A percentile compares a stretch with the other conserved stretches of the same genome.
Evolutionary conservation across 139 green algal species (phyloP).

Genomic region (Micromonas commoda): DNA sequence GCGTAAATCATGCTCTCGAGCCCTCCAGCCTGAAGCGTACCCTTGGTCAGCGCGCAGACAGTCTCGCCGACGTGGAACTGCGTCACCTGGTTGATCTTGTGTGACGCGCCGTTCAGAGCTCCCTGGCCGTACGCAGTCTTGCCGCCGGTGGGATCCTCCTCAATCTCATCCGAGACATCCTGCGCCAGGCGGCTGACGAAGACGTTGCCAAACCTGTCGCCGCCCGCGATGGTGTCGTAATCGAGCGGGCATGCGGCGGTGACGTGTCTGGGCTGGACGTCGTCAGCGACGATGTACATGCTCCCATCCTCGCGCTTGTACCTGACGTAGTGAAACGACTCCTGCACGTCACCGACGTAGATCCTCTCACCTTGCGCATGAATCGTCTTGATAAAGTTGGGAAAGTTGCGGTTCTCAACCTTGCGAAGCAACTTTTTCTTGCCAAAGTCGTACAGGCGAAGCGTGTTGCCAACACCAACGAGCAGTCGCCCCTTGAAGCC

Average conservation of each 20-base stretch:
- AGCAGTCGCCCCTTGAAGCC: constrained; percentile 85
- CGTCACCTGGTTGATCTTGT: constrained; percentile 68
- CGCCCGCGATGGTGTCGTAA: constrained; percentile 88
- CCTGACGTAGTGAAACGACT: constrained; percentile 71
- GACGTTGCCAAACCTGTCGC: constrained; percentile 96
- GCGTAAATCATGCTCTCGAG: constrained; percentile 73
- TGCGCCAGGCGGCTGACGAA: constrained; percentile 71
- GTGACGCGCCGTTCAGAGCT: constrained; percentile 73
- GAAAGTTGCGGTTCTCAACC: constrained; percentile 82
- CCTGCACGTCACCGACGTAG: constrained; percentile 74
- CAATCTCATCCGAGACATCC: constrained; percentile 77
- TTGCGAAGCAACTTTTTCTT: constrained; percentile 97
- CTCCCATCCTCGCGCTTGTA: constrained; percentile 83
- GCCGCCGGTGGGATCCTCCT: constrained; percentile 94
- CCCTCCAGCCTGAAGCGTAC: constrained; percentile 68
- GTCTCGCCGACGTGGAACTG: constrained; percentile 93
- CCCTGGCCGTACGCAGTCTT: constrained; percentile 49
- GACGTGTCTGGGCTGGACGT: constrained; percentile 72
- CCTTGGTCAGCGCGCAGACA: constrained; percentile 71
- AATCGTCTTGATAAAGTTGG: constrained; percentile 66
- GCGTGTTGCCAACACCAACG: constrained; percentile 69
- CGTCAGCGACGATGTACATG: constrained; percentile 94
- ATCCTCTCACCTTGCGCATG: constrained; percentile 65
- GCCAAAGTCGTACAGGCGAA: constrained; percentile 90
- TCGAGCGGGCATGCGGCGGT: constrained; percentile 74